A percentile compares a stretch with the other conserved stretches of the same genome.
phyloP scores from a whole-genome alignment of 495 filamentous ascomycete genomes.

The Aspergillus carlsbadensis region DNA sequence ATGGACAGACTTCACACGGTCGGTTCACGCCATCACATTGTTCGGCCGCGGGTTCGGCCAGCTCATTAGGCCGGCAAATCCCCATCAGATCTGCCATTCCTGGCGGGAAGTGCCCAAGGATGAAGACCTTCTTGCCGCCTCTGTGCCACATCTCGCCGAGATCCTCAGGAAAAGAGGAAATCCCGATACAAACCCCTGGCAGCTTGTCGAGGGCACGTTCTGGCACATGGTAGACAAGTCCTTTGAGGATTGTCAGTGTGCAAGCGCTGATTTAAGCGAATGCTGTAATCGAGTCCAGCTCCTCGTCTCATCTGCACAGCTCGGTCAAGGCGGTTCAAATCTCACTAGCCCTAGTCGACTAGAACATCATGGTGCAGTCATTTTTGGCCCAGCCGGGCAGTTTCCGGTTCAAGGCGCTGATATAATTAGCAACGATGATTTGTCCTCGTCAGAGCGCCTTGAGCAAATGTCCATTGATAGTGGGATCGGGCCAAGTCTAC shows the following conservation, averaged over 20 bases:
- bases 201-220: neutral
- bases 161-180: slow-evolving; percentile 3
- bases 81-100: neutral
- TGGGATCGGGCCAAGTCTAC: too few relatives aligned
- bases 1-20: neutral
- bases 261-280: neutral
- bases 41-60: slow-evolving; percentile 6
- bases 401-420: too few relatives aligned
- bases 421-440: too few relatives aligned
- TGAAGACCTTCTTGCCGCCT: neutral
- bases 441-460: too few relatives aligned
- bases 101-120: neutral
- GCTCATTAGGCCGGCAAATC: neutral
- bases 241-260: neutral
- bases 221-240: neutral
- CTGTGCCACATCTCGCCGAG: neutral
- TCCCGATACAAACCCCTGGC: neutral
- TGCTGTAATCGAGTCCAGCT: too few relatives aligned
- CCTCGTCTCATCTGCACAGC: too few relatives aligned
- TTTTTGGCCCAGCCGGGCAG: neutral
- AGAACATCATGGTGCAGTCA: neutral
- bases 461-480: too few relatives aligned
- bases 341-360: too few relatives aligned
- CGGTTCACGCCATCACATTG: neutral
- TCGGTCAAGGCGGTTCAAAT: too few relatives aligned